Conservation (phyloP, 2,329 filamentous ascomycete species). For the Ophiostoma ips region DNA sequence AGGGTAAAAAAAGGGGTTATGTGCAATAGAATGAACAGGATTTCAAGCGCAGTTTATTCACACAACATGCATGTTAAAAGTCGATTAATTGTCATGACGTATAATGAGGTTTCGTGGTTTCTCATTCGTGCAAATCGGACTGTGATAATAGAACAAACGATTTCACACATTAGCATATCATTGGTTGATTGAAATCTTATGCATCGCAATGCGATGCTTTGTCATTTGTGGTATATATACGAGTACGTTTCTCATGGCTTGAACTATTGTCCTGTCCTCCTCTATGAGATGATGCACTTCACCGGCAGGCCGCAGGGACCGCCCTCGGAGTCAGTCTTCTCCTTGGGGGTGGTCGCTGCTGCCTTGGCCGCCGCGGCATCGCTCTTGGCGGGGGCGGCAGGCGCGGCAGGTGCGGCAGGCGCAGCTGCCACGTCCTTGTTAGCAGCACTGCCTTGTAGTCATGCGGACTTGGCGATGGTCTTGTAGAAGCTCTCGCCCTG, state of each 20-base stretch:
- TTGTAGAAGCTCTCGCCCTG: slow-evolving; percentile 83
- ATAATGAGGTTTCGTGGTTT: no score
- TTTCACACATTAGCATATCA: no score
- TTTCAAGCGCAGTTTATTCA: no score
- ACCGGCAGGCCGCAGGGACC: slow-evolving; percentile 13
- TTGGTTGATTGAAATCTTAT: no score
- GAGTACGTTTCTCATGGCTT: no score
- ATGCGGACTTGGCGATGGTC: slow-evolving; percentile 54
- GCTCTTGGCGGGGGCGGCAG: background rate
- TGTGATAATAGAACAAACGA: no score
- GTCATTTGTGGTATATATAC: background rate
- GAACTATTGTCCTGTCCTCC: background rate
- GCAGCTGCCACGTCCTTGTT: slow-evolving; percentile 7
- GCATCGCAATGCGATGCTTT: no score
- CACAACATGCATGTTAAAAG: no score
- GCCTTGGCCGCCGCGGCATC: slow-evolving; percentile 8
- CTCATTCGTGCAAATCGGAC: no score
- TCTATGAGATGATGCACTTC: slow-evolving; percentile 12
- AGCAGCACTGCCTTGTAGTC: slow-evolving; percentile 55
- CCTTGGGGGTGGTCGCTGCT: slow-evolving; percentile 12
- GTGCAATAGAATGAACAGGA: no score
- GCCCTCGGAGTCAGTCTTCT: slow-evolving; percentile 9
- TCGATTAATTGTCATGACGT: no score
- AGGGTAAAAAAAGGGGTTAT: no score
- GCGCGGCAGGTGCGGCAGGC: background rate